Conservation (phyloP, 1,284 basidiomycete genomes). For the Leccinum griseonigrum region DNA sequence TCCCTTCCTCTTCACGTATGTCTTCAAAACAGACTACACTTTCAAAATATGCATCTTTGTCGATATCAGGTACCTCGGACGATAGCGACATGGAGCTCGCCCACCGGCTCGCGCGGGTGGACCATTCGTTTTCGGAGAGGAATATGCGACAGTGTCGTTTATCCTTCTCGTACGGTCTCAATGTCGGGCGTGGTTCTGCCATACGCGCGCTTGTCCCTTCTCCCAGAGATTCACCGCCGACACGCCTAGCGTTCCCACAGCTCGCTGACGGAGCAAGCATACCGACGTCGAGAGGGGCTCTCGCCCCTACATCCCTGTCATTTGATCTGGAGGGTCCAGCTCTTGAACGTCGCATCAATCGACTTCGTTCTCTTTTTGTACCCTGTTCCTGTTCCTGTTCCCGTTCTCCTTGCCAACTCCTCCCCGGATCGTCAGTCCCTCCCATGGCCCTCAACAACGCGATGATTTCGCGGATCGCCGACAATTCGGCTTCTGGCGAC, state of each 20-base stretch:
- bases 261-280: not conserved
- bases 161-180: conserved; percentile 17
- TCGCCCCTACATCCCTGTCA: not conserved
- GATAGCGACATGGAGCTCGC: not conserved
- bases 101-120: not conserved
- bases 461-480: conserved; percentile 15
- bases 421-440: conserved; percentile 7
- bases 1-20: conserved; percentile 38
- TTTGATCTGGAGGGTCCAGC: conserved; percentile 3
- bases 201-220: conserved; percentile 5
- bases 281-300: not conserved
- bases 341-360: not conserved
- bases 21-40: conserved; percentile 60
- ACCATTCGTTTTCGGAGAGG: not conserved
- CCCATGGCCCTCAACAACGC: conserved; percentile 17
- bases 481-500: conserved; percentile 7
- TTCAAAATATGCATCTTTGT: conserved; percentile 16
- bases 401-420: not conserved
- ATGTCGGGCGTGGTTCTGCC: not conserved
- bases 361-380: not conserved
- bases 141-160: conserved; percentile 21
- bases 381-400: not conserved
- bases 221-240: not conserved
- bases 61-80: not conserved
- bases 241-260: not conserved